Conservation (phyloP, 1,284 basidiomycete species). For the Ganoderma meredithae region DNA sequence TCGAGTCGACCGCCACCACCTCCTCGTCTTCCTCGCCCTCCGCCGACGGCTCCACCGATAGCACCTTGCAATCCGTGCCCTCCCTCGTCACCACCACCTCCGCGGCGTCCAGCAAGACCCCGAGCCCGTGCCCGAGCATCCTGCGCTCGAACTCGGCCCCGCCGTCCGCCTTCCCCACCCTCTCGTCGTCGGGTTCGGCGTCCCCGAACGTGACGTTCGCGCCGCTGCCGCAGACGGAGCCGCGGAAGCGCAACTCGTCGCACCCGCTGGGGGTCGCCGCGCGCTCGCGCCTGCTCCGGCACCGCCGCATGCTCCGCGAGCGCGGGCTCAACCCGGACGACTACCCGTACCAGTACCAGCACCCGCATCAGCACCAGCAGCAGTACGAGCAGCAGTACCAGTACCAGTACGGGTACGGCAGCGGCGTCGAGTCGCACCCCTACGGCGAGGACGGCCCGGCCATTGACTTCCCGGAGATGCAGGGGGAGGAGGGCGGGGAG, state of each 20-base stretch:
- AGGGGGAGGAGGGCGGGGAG: slow-evolving; percentile 25
- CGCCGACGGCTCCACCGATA: slow-evolving; percentile 10
- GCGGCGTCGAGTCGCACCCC: slow-evolving; percentile 15
- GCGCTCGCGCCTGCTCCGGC: slow-evolving; percentile 55
- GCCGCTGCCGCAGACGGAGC: slow-evolving; percentile 65
- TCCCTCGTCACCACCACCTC: slow-evolving; percentile 16
- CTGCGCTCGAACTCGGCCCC: slow-evolving; percentile 28
- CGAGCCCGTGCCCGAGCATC: slow-evolving; percentile 32
- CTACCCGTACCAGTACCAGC: slow-evolving; percentile 28
- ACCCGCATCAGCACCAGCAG: slow-evolving; percentile 11
- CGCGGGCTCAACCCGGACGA: slow-evolving; percentile 29
- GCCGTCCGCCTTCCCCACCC: slow-evolving; percentile 27
- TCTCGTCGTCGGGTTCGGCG: slow-evolving; percentile 25
- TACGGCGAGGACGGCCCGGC: slow-evolving; percentile 6
- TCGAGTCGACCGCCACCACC: slow-evolving; percentile 23
- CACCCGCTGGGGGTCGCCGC: slow-evolving; percentile 71
- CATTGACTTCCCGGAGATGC: slow-evolving; percentile 20
- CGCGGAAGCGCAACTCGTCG: slow-evolving; percentile 59
- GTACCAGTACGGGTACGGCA: slow-evolving; percentile 24
- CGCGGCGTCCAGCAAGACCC: slow-evolving; percentile 24
- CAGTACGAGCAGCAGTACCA: slow-evolving; percentile 14
- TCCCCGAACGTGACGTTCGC: slow-evolving; percentile 63
- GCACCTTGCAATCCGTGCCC: slow-evolving; percentile 15
- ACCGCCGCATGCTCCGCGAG: slow-evolving; percentile 39
- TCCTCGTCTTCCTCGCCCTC: slow-evolving; percentile 6